Evolutionary conservation across 305 asterid genomes (phyloP), one percentile per base, ranked within the genome.

Genomic region (Fraxinus velutina): DNA sequence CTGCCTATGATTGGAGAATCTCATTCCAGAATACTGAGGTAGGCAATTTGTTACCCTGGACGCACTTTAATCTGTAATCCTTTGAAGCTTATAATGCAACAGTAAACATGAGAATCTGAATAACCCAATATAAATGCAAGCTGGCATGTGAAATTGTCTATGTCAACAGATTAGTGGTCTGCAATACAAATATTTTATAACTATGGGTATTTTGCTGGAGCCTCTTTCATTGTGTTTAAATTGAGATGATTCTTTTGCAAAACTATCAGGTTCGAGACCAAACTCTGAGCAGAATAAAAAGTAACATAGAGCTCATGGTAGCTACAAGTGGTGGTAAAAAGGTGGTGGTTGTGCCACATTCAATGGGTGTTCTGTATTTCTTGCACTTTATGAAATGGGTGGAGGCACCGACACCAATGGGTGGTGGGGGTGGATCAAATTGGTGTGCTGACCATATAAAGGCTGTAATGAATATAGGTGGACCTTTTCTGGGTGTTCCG

Each of bases 1-100:
- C 97, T 72, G 98, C 97, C 75, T 94, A 94, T 86, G 98, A 94
- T 88, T 94, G 98, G 98, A 91, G 97, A 86, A 88, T 94, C 64
- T 90, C 98, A 57, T 94, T 94, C 81, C 98, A 94, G 88, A 92
- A 93, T 84, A 94, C 97, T 44, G 97, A 94, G 98, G 98, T 93
- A 66, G 78, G 83, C 83, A 72, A 76, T 84, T 80, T 85, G 85
- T 79, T 81, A 22, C 81, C 24, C 19, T 68, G 55, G 66, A 30
- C 76, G 76, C 62, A 62, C 50, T 72, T 33, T n/a, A 33, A 2
- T 72, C 29, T 80, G 73, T 79, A 82, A 55, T 81, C 79, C 39
- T 77, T 82, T 82, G 27, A 79, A 68, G 57, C 50, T 42, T 66
- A 29, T 64, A 44, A 80, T 39, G 37, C 30, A 30, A 50, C 71